A percentile compares a stretch with the other conserved stretches of the same genome.
phyloP scores from a whole-genome alignment of 192 early-diverging fungal species.

The Entomortierella chlamydospora region DNA sequence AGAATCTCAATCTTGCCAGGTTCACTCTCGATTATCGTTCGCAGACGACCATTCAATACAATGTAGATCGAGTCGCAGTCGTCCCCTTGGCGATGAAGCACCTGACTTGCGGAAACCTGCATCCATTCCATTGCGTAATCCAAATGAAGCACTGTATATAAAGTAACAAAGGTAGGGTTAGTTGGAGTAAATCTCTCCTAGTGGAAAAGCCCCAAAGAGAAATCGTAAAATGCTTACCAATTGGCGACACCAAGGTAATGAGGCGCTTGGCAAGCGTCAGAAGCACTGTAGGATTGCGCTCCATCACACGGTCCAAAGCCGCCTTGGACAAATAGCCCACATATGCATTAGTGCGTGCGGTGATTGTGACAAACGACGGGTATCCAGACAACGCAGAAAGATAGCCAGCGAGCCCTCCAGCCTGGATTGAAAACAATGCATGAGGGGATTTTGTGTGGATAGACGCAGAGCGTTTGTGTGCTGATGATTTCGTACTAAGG shows the following conservation, averaged over 20 bases:
- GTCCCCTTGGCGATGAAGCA: slow-evolving; percentile 90
- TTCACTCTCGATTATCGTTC: slow-evolving; percentile 80
- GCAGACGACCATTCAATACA: slow-evolving; percentile 92
- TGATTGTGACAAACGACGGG: slow-evolving; percentile 87
- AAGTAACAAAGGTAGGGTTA: neutral
- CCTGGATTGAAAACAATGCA: slow-evolving; percentile 78
- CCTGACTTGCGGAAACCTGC: slow-evolving; percentile 92
- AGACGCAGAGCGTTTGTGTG: neutral
- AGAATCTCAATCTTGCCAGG: slow-evolving; percentile 82
- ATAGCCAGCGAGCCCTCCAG: slow-evolving; percentile 94
- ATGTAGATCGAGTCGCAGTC: slow-evolving; percentile 91
- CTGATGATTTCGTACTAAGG: slow-evolving; percentile 4
- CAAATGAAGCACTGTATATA: slow-evolving; percentile 70
- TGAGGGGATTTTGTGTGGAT: slow-evolving; percentile 29
- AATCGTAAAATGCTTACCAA: slow-evolving; percentile 65
- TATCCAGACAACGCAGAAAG: slow-evolving; percentile 92
- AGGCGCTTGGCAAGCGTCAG: slow-evolving; percentile 91
- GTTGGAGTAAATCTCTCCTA: too few species aligned
- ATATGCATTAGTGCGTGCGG: slow-evolving; percentile 80
- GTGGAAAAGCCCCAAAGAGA: too few species aligned
- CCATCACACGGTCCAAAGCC: slow-evolving; percentile 85
- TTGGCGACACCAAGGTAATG: slow-evolving; percentile 81
- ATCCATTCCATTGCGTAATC: slow-evolving; percentile 95
- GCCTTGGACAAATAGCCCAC: slow-evolving; percentile 91
- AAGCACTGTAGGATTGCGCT: slow-evolving; percentile 85